A percentile compares a stretch with the other conserved stretches of the same genome.
Evolutionary conservation across 139 green algal species (phyloP).

Genomic region (Chlorella ohadii): DNA sequence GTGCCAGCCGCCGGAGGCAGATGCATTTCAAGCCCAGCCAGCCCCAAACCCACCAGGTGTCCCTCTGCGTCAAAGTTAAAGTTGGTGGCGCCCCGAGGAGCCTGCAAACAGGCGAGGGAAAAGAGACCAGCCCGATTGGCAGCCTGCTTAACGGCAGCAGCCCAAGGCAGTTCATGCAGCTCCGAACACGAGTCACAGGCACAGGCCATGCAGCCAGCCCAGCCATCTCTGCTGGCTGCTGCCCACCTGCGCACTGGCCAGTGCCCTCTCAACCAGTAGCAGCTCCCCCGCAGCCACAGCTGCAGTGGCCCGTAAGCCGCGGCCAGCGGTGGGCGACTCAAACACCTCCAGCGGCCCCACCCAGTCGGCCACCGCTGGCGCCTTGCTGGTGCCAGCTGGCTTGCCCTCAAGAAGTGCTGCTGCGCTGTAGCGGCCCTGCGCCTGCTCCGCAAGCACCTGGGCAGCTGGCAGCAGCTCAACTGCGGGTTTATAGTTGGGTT

Average conservation of each 20-base stretch:
- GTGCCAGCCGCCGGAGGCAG: no score
- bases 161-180: no score
- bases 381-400: background rate
- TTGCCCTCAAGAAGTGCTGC: background rate
- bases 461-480: background rate
- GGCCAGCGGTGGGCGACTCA: background rate
- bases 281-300: conserved; percentile 1
- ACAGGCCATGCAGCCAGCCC: no score
- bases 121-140: no score
- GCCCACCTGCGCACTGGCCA: background rate
- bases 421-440: background rate
- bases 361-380: background rate
- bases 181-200: no score
- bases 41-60: no score
- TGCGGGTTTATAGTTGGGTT: background rate
- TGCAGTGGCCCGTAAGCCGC: background rate
- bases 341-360: background rate
- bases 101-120: no score
- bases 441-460: background rate
- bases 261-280: background rate
- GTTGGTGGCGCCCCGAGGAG: no score
- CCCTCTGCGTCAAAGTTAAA: no score
- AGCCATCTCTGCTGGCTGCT: no score
- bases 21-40: no score
- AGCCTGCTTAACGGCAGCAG: no score